phyloP scores from a whole-genome alignment of 139 green algal species.

The Coelastrella sp. region DNA sequence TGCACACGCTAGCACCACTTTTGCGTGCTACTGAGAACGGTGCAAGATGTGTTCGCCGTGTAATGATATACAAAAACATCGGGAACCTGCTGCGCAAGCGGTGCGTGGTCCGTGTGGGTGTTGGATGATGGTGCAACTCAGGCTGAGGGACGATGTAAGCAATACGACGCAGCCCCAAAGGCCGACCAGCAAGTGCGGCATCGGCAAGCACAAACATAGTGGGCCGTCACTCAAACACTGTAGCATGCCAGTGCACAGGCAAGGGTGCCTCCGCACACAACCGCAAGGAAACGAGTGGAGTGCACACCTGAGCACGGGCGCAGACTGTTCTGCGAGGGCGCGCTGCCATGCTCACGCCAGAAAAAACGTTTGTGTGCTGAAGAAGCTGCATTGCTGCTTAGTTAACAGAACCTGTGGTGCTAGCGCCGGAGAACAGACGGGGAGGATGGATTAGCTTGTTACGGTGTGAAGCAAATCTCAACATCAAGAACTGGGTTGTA shows the following conservation, averaged over 20 bases:
- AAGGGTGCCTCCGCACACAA: background rate
- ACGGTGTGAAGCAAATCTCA: no score
- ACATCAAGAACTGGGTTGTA: no score
- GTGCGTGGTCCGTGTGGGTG: no score
- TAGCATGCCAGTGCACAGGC: background rate
- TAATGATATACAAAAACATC: no score
- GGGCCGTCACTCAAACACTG: background rate
- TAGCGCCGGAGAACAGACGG: background rate
- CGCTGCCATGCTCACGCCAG: background rate
- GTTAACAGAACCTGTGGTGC: background rate
- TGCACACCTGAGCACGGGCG: background rate
- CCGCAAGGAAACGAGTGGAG: background rate
- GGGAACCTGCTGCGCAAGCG: no score
- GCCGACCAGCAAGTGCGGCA: background rate
- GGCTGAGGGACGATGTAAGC: background rate
- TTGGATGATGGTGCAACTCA: background rate
- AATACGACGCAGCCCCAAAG: background rate
- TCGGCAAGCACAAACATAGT: background rate
- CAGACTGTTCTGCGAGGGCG: background rate
- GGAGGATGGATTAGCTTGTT: no score
- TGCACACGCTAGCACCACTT: no score
- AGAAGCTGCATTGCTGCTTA: background rate
- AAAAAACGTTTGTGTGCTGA: background rate
- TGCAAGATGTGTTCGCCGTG: no score
- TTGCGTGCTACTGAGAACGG: no score